phyloP scores from a whole-genome alignment of 108 stramenopile species.

The Seminavis robusta region DNA sequence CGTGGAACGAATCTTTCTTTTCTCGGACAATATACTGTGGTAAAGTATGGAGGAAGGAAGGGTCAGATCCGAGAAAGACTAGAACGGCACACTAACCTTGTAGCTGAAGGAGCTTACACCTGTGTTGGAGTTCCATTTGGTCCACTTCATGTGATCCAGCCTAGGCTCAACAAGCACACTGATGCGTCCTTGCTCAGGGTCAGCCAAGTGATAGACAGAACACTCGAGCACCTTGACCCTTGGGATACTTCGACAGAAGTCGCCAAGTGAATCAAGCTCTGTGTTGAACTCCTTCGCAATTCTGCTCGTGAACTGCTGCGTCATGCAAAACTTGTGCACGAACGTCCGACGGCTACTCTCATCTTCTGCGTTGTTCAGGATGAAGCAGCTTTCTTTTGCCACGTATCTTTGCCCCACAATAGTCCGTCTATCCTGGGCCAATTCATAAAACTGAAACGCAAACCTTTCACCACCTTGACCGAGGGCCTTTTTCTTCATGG shows the following conservation, averaged over 20 bases:
- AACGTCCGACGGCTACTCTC: conserved; percentile 1
- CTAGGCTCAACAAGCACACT: conserved; percentile 24
- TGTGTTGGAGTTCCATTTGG: conserved; percentile 35
- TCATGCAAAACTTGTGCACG: conserved; percentile 5
- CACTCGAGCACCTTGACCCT: too few species aligned
- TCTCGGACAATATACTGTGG: too few species aligned
- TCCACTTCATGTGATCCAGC: conserved; percentile 16
- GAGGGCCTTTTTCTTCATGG: conserved; percentile 2
- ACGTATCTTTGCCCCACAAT: conserved; percentile 13
- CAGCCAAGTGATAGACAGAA: neutral
- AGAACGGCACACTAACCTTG: too few species aligned
- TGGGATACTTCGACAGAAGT: too few species aligned
- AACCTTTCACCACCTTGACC: conserved; percentile 17
- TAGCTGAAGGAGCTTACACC: too few species aligned
- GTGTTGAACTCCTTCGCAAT: conserved; percentile 1
- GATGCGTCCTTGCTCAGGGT: neutral
- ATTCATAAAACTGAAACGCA: conserved; percentile 17
- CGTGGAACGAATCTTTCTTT: too few species aligned
- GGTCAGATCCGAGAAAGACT: too few species aligned
- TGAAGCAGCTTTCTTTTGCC: conserved; percentile 10
- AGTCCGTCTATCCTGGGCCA: conserved; percentile 9
- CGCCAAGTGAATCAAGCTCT: conserved; percentile 13
- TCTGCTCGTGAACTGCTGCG: neutral
- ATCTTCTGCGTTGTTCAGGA: neutral
- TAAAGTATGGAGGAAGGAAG: too few species aligned